These are phyloP conservation scores for Colletotrichum caudatum DNA, from an alignment of 2,329 filamentous ascomycete genomes.

Conservation along the genomic window DNA sequence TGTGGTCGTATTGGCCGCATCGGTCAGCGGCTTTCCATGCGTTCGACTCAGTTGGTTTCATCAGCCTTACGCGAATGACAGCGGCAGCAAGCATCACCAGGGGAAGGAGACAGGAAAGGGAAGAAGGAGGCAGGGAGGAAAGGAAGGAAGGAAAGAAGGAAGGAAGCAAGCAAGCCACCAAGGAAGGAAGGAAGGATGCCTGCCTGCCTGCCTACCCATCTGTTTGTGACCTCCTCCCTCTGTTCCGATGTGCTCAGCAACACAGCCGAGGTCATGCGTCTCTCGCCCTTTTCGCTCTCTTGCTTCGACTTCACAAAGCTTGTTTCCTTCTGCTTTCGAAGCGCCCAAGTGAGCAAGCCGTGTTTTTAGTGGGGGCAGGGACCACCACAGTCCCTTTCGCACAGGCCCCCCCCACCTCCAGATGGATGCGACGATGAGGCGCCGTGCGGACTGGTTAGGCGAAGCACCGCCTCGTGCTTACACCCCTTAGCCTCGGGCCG, in stretches of 20 bases:
- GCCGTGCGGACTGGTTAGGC: not conserved
- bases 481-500: not conserved
- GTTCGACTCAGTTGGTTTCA: constrained; percentile 10
- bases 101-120: not conserved
- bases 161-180: not conserved
- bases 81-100: not conserved
- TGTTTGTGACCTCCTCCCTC: not conserved
- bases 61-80: constrained; percentile 33
- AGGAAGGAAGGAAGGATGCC: not conserved
- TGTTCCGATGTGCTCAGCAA: not conserved
- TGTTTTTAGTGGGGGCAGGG: not conserved
- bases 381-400: not conserved
- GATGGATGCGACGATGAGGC: not conserved
- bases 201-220: not conserved
- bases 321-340: not conserved
- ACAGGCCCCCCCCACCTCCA: not conserved
- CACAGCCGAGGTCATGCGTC: not conserved
- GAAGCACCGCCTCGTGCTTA: not conserved
- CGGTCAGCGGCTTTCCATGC: not conserved
- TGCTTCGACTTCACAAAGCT: not conserved
- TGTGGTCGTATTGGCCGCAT: constrained; percentile 13
- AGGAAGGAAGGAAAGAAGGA: not conserved
- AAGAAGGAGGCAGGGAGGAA: not conserved
- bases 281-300: not conserved
- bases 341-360: no score